These are phyloP conservation scores for Astrocystis sublimbata DNA, from an alignment of 495 filamentous ascomycete species.

Conservation along the genomic window DNA sequence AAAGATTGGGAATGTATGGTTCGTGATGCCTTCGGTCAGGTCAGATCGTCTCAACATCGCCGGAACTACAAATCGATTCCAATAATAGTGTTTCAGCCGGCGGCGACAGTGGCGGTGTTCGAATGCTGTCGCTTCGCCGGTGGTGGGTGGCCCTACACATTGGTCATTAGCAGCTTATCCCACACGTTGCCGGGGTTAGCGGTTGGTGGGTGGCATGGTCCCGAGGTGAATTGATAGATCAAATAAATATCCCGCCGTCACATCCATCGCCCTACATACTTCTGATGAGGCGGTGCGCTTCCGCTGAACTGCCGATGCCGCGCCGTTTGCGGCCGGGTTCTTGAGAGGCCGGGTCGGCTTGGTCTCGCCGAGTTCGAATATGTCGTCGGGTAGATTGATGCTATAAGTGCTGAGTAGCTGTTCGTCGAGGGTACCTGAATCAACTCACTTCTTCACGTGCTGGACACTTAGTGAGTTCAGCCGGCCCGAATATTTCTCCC, in stretches of 20 bases:
- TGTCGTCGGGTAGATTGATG: conserved; percentile 82
- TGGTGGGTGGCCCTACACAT: conserved; percentile 32
- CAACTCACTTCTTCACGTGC: conserved; percentile 73
- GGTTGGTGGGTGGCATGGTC: conserved; percentile 26
- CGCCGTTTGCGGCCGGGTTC: conserved; percentile 33
- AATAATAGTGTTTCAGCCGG: conserved; percentile 27
- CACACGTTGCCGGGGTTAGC: conserved; percentile 26
- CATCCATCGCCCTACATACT: conserved; percentile 33
- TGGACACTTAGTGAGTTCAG: conserved; percentile 64
- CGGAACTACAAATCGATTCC: not conserved
- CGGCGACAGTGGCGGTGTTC: conserved; percentile 38
- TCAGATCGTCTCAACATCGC: conserved; percentile 1
- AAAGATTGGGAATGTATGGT: not conserved
- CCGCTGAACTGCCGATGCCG: conserved; percentile 23
- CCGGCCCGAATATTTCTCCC: conserved; percentile 60
- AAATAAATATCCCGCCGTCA: conserved; percentile 24
- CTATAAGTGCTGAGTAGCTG: conserved; percentile 46
- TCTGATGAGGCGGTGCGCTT: conserved; percentile 36
- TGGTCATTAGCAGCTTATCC: conserved; percentile 30
- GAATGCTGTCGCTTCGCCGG: conserved; percentile 34
- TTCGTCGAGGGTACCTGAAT: conserved; percentile 5
- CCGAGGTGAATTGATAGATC: conserved; percentile 30
- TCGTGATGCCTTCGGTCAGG: not conserved
- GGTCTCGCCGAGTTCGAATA: conserved; percentile 80
- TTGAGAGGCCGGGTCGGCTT: conserved; percentile 64